A percentile compares a stretch with the other conserved stretches of the same genome.
These are phyloP conservation scores for Typha latifolia DNA, from an alignment of 176 grass and related monocot species.

Conservation along the genomic window DNA sequence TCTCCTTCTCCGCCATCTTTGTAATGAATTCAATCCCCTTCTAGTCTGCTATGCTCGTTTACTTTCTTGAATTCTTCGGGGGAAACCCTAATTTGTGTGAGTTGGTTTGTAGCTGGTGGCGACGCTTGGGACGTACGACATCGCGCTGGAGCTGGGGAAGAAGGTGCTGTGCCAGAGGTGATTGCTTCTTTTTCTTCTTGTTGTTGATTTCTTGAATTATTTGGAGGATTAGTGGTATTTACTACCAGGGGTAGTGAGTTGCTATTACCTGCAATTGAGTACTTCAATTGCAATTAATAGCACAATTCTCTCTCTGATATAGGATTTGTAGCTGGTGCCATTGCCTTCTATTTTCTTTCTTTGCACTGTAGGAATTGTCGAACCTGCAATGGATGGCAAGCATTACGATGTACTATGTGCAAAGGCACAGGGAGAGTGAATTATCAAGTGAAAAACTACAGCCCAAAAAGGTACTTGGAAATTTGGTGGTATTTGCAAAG, in stretches of 20 bases:
- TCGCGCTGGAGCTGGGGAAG: constrained; percentile 20
- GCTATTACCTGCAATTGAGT: neutral
- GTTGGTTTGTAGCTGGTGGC: constrained; percentile 12
- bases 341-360: neutral
- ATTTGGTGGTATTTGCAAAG: neutral
- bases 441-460: constrained; percentile 31
- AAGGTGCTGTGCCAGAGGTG: constrained; percentile 23
- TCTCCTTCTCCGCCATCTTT: constrained; percentile 31
- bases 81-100: constrained; percentile 4
- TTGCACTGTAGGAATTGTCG: constrained; percentile 18
- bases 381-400: constrained; percentile 32
- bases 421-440: constrained; percentile 26
- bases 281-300: neutral
- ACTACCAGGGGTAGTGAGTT: too few species aligned
- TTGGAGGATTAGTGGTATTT: too few species aligned
- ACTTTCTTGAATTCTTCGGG: neutral
- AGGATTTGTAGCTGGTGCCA: neutral
- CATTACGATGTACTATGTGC: constrained; percentile 31
- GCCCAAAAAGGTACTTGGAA: constrained; percentile 11
- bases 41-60: neutral
- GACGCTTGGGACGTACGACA: constrained; percentile 23
- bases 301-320: neutral
- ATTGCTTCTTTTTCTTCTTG: neutral
- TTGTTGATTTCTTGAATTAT: neutral
- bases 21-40: neutral